Evolutionary conservation across 139 green algal genomes (phyloP), one percentile per base, ranked within the genome.

Genomic region (Chlamydomonas schloesseri): DNA sequence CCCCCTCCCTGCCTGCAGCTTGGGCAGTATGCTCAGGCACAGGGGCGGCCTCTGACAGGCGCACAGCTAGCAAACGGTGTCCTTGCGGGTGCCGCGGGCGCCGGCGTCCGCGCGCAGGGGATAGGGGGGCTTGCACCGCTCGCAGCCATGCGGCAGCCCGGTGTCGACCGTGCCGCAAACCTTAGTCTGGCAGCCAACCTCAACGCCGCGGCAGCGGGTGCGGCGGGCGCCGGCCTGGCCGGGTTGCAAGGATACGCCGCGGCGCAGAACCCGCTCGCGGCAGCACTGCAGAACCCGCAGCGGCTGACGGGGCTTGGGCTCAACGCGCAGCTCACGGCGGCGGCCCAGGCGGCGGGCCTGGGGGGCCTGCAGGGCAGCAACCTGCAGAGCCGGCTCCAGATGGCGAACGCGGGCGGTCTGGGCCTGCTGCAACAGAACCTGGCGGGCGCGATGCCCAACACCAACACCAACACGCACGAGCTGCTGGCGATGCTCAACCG

Each of bases 401-500:
- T 89, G 53, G 84, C 74, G 20, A 85, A 85, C 24, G 77, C 77
- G 24, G 67, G 64, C 60, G 84, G 67, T 3, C 65, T 89, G 23
- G 81, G 81, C n/a, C 76, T 89, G 68, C 37, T 89, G 31, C 85
- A 89, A 33, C 85, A 86, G 60, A 53, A 53, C 2, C 76, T 76
- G 31, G 86, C 60, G 29, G 65, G 74, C 62, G 76, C 75, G 69
- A 64, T 80, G 15, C 88, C 36, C 60, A 84, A 31, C 47, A 50
- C 64, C 33, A 74, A 84, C 31, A 11, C 64, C 17, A 84, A 84
- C 42, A 74, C 88, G 14, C 70, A 87, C n/a, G 77, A 89, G 36
- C 76, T 91, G 64, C 62, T 89, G 1, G 83, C 82, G 1, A 69
- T 91, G 24, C 42, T 91, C 1, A 75, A 65, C 47, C 65, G 71